These are phyloP conservation scores for Candida coleopterorum DNA, from an alignment of 805 yeast genomes.

Conservation along the genomic window DNA sequence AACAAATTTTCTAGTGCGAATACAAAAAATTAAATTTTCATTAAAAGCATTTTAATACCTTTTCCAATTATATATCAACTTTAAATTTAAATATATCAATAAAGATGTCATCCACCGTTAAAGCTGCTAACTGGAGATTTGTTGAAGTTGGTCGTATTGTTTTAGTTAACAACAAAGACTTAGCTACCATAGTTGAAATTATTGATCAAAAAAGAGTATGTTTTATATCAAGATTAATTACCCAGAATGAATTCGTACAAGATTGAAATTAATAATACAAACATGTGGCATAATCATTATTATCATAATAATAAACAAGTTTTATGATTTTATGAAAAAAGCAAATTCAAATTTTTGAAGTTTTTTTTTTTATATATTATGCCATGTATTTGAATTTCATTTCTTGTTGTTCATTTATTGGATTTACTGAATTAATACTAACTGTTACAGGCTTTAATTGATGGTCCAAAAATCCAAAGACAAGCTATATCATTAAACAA, in stretches of 20 bases:
- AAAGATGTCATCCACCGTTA: slow-evolving; percentile 51
- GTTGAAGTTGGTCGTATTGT: slow-evolving; percentile 99
- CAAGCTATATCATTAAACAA: slow-evolving; percentile 85
- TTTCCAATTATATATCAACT: slow-evolving; percentile 7
- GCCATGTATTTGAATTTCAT: too few relatives aligned
- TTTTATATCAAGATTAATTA: too few relatives aligned
- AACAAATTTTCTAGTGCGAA: slow-evolving; percentile 2
- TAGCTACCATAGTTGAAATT: slow-evolving; percentile 97
- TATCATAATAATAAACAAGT: too few relatives aligned
- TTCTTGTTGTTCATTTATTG: too few relatives aligned
- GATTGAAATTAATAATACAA: too few relatives aligned
- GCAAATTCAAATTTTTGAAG: too few relatives aligned
- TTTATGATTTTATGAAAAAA: too few relatives aligned
- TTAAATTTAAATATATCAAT: background rate
- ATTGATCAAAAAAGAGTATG: slow-evolving; percentile 98
- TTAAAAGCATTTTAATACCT: slow-evolving; percentile 5
- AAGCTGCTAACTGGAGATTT: slow-evolving; percentile 98
- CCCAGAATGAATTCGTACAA: too few relatives aligned
- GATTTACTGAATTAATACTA: slow-evolving; percentile 1
- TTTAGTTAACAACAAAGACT: slow-evolving; percentile 77
- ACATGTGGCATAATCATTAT: too few relatives aligned
- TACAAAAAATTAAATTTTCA: slow-evolving; percentile 6
- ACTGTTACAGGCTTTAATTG: slow-evolving; percentile 68
- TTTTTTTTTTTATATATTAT: too few relatives aligned
- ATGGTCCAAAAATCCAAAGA: slow-evolving; percentile 95